Percentiles rank a stretch among this genome's conserved stretches.
Conservation (phyloP, 352 stramenopile genomes). For the Globisporangium cystogenes region DNA sequence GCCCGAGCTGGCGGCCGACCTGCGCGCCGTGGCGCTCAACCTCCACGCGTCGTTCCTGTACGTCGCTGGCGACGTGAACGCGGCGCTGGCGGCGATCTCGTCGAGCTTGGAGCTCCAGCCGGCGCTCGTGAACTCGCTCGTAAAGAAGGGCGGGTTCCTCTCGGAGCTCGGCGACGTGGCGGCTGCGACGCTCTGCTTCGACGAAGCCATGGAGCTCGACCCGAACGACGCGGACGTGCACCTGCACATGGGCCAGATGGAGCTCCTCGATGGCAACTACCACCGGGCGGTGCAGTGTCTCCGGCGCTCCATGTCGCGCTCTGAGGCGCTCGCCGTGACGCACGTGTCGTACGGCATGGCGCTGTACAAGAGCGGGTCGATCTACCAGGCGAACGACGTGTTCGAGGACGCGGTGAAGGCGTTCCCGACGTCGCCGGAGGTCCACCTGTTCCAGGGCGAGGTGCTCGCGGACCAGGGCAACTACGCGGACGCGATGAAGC, state of each 20-base stretch:
- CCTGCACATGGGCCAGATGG: slow-evolving; percentile 76
- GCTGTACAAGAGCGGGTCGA: slow-evolving; percentile 80
- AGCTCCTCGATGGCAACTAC: slow-evolving; percentile 76
- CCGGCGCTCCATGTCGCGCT: slow-evolving; percentile 67
- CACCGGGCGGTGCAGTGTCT: slow-evolving; percentile 64
- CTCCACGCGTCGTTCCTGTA: slow-evolving; percentile 81
- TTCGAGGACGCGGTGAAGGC: slow-evolving; percentile 59
- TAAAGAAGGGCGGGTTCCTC: slow-evolving; percentile 83
- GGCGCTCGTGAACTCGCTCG: slow-evolving; percentile 50
- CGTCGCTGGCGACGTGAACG: slow-evolving; percentile 68
- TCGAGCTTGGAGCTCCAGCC: slow-evolving; percentile 51
- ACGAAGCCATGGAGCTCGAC: slow-evolving; percentile 60
- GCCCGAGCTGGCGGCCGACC: slow-evolving; percentile 24
- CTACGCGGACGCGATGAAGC: slow-evolving; percentile 75
- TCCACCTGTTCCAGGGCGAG: slow-evolving; percentile 81
- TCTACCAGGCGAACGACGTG: slow-evolving; percentile 78
- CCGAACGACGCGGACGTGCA: slow-evolving; percentile 74
- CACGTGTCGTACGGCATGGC: slow-evolving; percentile 84
- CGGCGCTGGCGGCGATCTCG: slow-evolving; percentile 57
- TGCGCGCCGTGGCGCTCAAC: slow-evolving; percentile 59
- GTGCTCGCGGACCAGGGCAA: slow-evolving; percentile 78
- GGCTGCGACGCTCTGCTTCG: slow-evolving; percentile 56
- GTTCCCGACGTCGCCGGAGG: slow-evolving; percentile 69
- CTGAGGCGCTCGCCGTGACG: slow-evolving; percentile 63
- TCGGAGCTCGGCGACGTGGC: slow-evolving; percentile 65